Base-by-base conservation (phyloP, 768 basidiomycete species). In the Hypsizygus marmoreus region DNA sequence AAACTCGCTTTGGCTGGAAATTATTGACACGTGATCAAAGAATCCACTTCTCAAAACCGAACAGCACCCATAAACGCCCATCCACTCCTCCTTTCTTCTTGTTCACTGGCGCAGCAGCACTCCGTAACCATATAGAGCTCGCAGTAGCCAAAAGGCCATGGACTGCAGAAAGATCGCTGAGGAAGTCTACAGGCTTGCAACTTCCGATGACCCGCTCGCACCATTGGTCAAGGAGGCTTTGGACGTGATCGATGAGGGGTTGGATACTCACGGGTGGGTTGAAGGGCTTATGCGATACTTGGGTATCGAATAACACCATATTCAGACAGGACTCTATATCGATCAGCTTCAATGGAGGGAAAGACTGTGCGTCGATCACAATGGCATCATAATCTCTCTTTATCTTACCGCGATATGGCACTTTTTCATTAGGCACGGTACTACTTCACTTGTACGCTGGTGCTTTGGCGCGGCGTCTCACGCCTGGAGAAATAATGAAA, bases 331-430 rank as follows among this genome's bases (percentile, higher is more conserved):
- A 86, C 26, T 72, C 76, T 44, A 70, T 94, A 4, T 86, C 94
- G 2, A 75, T 99, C 49, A 97, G 94, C 66, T 99, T 97, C 72
- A 99, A 98, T 55, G 97, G 97, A 8, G 97, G 97, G 41, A 99
- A 99, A 65, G 97, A 99, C 62, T 99, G 97, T 95, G 58, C 56
- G 84, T 73, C 11, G 8, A 7, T 25, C 30, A 12, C 34, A n/a
- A 30, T 20, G 20, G 43, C 40, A 40, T 28, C 16, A 37, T 34
- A 19, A 13, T 22, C 23, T 48, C 11, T 9, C 35, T 25, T 20
- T 20, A 43, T 38, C 50, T 29, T 41, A 38, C 29, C 9, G 29
- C n/a, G n/a, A n/a, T n/a, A 9, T 14, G 9, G 35, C 29, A 38
- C 26, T 35, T 1, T 47, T 23, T 42, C n/a, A 28, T 37, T 59